These are phyloP conservation scores for Tetradesmus lagerheimii DNA, from an alignment of 139 green algal genomes.

Conservation along the genomic window DNA sequence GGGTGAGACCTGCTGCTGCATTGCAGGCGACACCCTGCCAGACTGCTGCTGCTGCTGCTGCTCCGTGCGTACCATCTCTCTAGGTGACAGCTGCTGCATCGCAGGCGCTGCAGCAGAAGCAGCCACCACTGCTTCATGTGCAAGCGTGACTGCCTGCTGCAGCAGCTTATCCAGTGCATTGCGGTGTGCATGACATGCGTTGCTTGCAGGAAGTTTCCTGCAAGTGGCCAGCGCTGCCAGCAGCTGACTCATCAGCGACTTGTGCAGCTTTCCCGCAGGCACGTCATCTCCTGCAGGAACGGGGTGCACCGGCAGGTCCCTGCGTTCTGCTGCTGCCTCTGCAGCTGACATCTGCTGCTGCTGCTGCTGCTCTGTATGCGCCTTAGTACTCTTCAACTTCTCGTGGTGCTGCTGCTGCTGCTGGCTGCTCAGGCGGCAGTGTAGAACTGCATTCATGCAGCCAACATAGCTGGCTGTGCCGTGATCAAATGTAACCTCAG, in stretches of 20 bases:
- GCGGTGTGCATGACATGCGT: neutral
- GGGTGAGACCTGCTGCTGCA: neutral
- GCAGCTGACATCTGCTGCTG: neutral
- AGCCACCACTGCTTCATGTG: neutral
- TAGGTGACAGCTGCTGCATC: neutral
- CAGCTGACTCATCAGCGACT: neutral
- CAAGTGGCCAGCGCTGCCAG: neutral
- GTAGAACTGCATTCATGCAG: neutral
- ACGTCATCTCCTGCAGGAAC: neutral
- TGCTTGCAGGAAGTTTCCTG: neutral
- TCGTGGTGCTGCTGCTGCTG: neutral
- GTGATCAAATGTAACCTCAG: neutral
- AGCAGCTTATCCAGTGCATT: neutral
- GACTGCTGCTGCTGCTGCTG: neutral
- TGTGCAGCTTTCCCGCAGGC: neutral
- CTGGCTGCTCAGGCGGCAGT: neutral
- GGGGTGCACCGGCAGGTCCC: neutral
- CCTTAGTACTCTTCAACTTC: neutral
- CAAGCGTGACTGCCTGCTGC: neutral
- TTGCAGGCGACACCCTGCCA: neutral
- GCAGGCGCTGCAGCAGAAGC: neutral
- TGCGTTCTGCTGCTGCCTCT: neutral
- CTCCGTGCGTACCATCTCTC: neutral
- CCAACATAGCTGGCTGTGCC: conserved; percentile 2
- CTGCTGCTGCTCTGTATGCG: neutral